Base-by-base conservation (phyloP, 208 protist genomes). In the Acanthamoeba culbertsoni region DNA sequence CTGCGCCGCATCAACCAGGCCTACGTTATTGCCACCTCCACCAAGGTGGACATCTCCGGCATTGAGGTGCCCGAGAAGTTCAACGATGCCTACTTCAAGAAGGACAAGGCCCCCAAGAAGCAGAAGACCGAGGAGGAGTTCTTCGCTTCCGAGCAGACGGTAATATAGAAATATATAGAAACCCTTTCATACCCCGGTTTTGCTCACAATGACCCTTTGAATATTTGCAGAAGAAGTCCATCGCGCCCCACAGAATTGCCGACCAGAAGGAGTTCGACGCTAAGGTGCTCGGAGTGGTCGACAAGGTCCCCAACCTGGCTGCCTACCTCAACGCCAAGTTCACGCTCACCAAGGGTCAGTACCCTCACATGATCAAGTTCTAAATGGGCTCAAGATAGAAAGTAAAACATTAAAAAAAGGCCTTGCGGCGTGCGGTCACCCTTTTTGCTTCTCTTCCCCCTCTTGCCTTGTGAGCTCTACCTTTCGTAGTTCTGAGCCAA, bases 21-120 rank as follows among this genome's bases (percentile, higher is more conserved):
- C 91, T 99, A 99, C 96, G 97, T 99, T 93, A 99, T 99, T 91
- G 99, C 99, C 86, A 99, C 99, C 55, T 99, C 97, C 93, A 99
- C 99, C 71, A 99, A 98, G 95, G 95, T 99, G 26, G 98, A 99
- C 89, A 92, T 99, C 55, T 96, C 95, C 53, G 53, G 59, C 75
- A 96, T 99, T 42, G 96, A 99, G 93, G 96, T 98, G 51, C 84
- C 57, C 40, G 94, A 94, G 14, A 94, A 86, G 35, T 92, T 98
- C 93, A 95, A 96, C 86, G 98, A 98, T 51, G 92, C 37, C 7
- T 98, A 97, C 93, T 98, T 98, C 65, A 51, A 23, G 35, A 48
- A 92, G 4, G 93, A 94, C 62, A 94, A 94, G n/a, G 63, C 62
- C 26, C 43, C 62, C 91, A 92, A 95, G 46, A 96, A 71, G 35